Conservation (phyloP, 306 rosid species). For the Quercus cerris region DNA sequence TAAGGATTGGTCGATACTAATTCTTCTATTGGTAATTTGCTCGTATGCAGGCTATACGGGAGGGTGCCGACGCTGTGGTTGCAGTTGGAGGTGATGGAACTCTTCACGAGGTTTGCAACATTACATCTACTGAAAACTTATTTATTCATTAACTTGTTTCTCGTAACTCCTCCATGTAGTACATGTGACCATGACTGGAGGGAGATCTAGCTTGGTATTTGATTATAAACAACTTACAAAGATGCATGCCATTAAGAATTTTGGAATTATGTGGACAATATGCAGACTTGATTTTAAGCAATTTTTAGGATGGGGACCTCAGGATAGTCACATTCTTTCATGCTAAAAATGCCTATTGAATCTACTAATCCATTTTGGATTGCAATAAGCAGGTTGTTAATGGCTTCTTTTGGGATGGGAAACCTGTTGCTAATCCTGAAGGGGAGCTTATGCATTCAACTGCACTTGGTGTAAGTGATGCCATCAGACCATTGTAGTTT, state of each 20-base stretch:
- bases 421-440: constrained; percentile 61
- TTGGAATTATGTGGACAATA: background rate
- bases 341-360: background rate
- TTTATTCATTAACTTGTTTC: background rate
- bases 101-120: constrained; percentile 75
- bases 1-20: background rate
- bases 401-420: constrained; percentile 97
- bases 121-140: background rate
- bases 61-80: constrained; percentile 88
- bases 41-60: constrained; percentile 69
- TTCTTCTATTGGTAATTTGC: constrained; percentile 7
- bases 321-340: background rate
- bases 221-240: background rate
- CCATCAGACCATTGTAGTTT: constrained; percentile 12
- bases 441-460: constrained; percentile 60
- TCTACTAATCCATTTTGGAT: constrained; percentile 8
- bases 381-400: constrained; percentile 73
- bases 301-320: constrained; percentile 1
- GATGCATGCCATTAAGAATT: background rate
- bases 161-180: background rate
- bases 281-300: background rate
- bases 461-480: constrained; percentile 88
- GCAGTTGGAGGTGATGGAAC: constrained; percentile 99
- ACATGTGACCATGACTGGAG: background rate
- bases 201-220: background rate